Evolutionary conservation across 768 basidiomycete genomes (phyloP), one percentile per base, ranked within the genome.

Genomic region (Neoboletus magnificus): DNA sequence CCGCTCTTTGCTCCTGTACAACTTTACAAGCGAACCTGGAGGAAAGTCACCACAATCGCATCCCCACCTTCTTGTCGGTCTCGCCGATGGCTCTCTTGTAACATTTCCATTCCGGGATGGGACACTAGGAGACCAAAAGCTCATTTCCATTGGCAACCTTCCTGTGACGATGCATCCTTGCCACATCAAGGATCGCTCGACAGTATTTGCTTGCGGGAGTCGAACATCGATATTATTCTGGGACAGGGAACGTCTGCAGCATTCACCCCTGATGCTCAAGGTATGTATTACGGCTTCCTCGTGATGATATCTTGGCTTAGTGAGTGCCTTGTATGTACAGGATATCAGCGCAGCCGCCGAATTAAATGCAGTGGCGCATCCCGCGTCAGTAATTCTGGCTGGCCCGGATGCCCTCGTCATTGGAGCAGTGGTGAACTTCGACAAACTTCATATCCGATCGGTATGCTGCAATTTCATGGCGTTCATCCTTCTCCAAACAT

Each of bases 361-460:
- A 30, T 55, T 92, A 22, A 79, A 84, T 54, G 77, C 79, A 4
- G 55, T 63, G 39, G 66, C 65, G 8, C 85, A 83, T 71, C 68
- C 71, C 23, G 74, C 77, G 1, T 81, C 84, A 1, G 68, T 92
- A n/a, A 62, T 89, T 22, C 67, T 93, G 41, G 82, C 82, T 11
- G 79, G 82, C 4, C 66, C 77, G 0, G 74, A 75, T 6, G 74
- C 78, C 0, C 69, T 94, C 16, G 71, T 81, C 46, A 81, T 96
- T 43, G 93, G 92, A 9, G 74, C 74, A 6, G 79, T 92, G 13
- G 73, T 76, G 32, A 80, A 87, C 56, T 74, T 92, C 12, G 83
- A 89, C 59, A 90, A 89, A 68, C 77, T 93, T 68, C 89, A 95
- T 62, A 84, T 95, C 44, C 84, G 85, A 53, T 82, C 90, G 35